Evolutionary conservation across 2,329 filamentous ascomycete species (phyloP), one percentile per base, ranked within the genome.

Genomic region (Monosporascus sp.): DNA sequence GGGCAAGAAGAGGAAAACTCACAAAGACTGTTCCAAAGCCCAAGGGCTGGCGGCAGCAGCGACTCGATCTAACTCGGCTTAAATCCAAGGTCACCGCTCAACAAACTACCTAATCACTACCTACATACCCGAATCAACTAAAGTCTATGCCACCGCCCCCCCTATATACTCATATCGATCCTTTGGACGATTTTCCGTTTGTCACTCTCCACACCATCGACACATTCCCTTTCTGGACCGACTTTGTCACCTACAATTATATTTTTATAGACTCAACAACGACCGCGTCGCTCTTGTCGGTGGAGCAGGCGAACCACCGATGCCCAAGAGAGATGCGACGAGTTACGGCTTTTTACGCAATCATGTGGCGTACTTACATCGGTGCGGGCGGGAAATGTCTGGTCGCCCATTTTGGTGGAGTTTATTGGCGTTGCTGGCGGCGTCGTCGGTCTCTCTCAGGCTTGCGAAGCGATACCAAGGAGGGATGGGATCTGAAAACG

Each of bases 1-100:
- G 71, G 92, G 92, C 59, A 97, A 97, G 81, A 85, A 91, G 75
- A 87, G 92, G 75, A 95, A 90, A 77, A 66, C 62, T 46, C 65
- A 67, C 52, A 45, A 64, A 26, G 66, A 62, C 49, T 68, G 64
- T 52, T 55, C 64, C 8, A 69, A 68, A 44, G 49, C 59, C 36
- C 54, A 61, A 20, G 41, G 38, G 24, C 26, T 31, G 36, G 27
- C 51, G 45, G 54, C 54, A 37, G 55, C 57, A 17, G 56, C 59
- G 9, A 58, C 54, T 34, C 61, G 61, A 51, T 57, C 67, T 22
- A 60, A 64, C 43, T 57, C 66, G n/a, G 61, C 64, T 47, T 69
- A 52, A 54, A 51, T 34, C 26, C 31, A 14, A 34, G 0, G 31
- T 34, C 11, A 34, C 9, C 31, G 14, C 31, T 54, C n/a, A 47